These are phyloP conservation scores for Hypoxylon sp. DNA, from an alignment of 2,329 filamentous ascomycete species.

Conservation along the genomic window DNA sequence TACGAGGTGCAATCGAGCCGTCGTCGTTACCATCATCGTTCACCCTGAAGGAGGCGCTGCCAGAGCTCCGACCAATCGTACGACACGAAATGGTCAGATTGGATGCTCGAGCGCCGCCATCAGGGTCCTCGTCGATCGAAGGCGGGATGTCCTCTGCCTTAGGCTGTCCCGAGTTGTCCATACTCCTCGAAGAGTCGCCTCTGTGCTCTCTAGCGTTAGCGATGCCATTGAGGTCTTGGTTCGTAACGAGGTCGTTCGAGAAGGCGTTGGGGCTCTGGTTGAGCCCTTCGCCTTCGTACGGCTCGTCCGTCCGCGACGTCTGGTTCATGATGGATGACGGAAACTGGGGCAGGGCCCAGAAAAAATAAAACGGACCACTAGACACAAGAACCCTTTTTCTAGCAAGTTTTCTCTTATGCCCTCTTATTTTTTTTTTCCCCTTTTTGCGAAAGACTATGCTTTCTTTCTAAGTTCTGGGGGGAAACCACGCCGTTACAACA, in stretches of 20 bases:
- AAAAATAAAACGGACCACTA: constrained; percentile 15
- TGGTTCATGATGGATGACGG: constrained; percentile 50
- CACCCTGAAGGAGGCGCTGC: constrained; percentile 37
- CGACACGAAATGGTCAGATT: constrained; percentile 45
- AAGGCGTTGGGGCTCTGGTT: constrained; percentile 70
- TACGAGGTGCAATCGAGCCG: constrained; percentile 9
- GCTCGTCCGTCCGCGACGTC: constrained; percentile 59
- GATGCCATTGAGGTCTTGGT: constrained; percentile 68
- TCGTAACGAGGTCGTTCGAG: constrained; percentile 70
- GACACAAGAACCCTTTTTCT: constrained; percentile 15
- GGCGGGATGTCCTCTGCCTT: constrained; percentile 45
- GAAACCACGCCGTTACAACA: not conserved
- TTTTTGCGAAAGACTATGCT: constrained; percentile 8
- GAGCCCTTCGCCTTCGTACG: constrained; percentile 58
- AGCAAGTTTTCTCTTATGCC: constrained; percentile 11
- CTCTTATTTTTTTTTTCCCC: not conserved
- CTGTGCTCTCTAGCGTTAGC: constrained; percentile 60
- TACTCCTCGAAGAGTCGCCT: constrained; percentile 44
- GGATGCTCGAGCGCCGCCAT: constrained; percentile 24
- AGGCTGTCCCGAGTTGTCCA: constrained; percentile 51
- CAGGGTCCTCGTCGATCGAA: constrained; percentile 43
- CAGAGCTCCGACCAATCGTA: constrained; percentile 48
- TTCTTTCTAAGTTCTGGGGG: not conserved
- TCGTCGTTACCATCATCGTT: constrained; percentile 20
- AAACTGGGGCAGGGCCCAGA: constrained; percentile 12